Evolutionary conservation across 768 basidiomycete genomes (phyloP).

Genomic region (Auriculariales sp.): DNA sequence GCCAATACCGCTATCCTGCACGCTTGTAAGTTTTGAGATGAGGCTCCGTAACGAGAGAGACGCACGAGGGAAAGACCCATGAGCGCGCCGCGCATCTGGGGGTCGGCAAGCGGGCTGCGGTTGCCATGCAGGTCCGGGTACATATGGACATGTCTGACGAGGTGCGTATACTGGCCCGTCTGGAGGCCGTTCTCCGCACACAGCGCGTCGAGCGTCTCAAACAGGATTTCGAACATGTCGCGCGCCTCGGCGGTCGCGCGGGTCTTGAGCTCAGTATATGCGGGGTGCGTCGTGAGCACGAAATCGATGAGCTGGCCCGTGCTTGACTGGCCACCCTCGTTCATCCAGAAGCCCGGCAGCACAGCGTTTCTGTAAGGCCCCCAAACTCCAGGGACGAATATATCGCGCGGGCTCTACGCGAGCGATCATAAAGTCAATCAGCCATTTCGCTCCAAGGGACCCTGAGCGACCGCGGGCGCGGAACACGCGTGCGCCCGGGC

Average conservation of each 20-base stretch:
- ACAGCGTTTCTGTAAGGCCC: slow-evolving; percentile 84
- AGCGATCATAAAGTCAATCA: neutral
- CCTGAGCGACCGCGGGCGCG: neutral
- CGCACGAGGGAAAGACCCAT: slow-evolving; percentile 68
- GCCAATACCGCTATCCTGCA: slow-evolving; percentile 49
- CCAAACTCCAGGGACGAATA: slow-evolving; percentile 89
- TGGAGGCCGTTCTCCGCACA: slow-evolving; percentile 36
- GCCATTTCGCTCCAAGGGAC: neutral
- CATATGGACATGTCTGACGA: slow-evolving; percentile 82
- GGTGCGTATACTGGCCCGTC: slow-evolving; percentile 47
- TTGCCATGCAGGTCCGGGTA: slow-evolving; percentile 91
- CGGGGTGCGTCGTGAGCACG: slow-evolving; percentile 82
- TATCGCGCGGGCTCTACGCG: slow-evolving; percentile 63
- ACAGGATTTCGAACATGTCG: slow-evolving; percentile 37
- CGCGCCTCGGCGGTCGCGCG: slow-evolving; percentile 35
- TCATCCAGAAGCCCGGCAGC: slow-evolving; percentile 98
- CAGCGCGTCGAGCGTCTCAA: slow-evolving; percentile 57
- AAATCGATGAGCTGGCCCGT: slow-evolving; percentile 97
- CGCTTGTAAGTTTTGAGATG: neutral
- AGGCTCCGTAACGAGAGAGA: neutral
- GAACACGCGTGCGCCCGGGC: neutral
- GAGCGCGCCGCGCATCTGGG: slow-evolving; percentile 88
- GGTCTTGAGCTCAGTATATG: slow-evolving; percentile 56
- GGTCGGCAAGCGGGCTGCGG: slow-evolving; percentile 70
- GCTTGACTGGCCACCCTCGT: slow-evolving; percentile 96